Conservation (phyloP, 2,329 filamentous ascomycete genomes). For the Xylaria sp. region DNA sequence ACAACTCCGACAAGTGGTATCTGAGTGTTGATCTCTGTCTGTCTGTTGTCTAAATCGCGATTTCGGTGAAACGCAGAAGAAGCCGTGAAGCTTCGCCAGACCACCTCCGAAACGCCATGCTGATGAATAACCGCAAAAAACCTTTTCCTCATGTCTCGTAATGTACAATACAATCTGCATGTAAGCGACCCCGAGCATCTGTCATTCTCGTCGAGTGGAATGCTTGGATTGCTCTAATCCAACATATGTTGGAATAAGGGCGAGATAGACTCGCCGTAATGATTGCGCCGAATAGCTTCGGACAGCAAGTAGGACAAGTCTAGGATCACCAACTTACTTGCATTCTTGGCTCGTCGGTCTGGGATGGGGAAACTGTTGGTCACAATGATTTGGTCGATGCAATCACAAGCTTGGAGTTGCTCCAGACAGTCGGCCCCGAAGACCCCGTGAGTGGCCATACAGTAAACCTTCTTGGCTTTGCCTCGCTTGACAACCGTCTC, state of each 20-base stretch:
- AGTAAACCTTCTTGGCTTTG: slow-evolving; percentile 91
- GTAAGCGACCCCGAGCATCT: slow-evolving; percentile 40
- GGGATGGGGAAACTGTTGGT: slow-evolving; percentile 97
- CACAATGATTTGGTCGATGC: slow-evolving; percentile 92
- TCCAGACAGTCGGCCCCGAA: slow-evolving; percentile 91
- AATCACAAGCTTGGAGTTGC: slow-evolving; percentile 90
- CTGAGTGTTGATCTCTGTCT: slow-evolving; percentile 43
- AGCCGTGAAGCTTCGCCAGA: slow-evolving; percentile 35
- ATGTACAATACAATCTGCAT: slow-evolving; percentile 37
- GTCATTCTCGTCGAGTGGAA: slow-evolving; percentile 30
- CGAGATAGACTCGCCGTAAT: slow-evolving; percentile 89
- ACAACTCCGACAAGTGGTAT: slow-evolving; percentile 42
- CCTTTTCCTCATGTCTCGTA: slow-evolving; percentile 44
- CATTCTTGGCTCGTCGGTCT: slow-evolving; percentile 73
- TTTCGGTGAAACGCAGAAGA: neutral
- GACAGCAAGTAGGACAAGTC: slow-evolving; percentile 88
- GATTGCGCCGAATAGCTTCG: slow-evolving; percentile 94
- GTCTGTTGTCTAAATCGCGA: slow-evolving; percentile 37
- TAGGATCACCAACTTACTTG: slow-evolving; percentile 86
- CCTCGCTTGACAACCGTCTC: slow-evolving; percentile 96
- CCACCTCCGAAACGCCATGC: slow-evolving; percentile 46
- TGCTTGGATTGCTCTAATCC: slow-evolving; percentile 55
- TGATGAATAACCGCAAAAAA: slow-evolving; percentile 38
- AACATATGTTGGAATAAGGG: slow-evolving; percentile 74
- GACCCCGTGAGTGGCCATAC: slow-evolving; percentile 95